phyloP scores from a whole-genome alignment of 345 rosid species.

The Linum trigynum region DNA sequence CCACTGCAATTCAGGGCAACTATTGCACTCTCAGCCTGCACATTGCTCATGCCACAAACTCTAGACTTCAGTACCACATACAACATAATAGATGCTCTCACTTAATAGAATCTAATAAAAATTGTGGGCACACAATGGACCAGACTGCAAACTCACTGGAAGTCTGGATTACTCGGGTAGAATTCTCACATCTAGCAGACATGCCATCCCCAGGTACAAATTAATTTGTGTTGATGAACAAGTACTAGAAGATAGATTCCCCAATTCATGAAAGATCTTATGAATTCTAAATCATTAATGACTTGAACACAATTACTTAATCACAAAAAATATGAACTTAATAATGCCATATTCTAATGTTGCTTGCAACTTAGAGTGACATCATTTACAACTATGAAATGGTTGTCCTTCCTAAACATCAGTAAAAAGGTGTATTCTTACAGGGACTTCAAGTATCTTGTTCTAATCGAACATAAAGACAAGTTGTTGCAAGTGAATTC shows the following conservation, averaged over 20 bases:
- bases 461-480: not conserved
- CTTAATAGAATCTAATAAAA: too few species aligned
- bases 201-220: too few species aligned
- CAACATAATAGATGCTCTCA: too few species aligned
- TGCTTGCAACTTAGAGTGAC: not conserved
- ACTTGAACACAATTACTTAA: not conserved
- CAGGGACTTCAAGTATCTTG: too few species aligned
- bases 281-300: not conserved
- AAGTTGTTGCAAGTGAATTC: not conserved
- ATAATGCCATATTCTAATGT: not conserved
- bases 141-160: too few species aligned
- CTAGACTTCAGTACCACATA: too few species aligned
- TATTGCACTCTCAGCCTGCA: constrained; percentile 94
- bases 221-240: too few species aligned
- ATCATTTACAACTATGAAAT: not conserved
- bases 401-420: not conserved
- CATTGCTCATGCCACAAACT: too few species aligned
- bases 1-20: constrained; percentile 96
- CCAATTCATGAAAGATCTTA: not conserved
- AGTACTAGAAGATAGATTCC: too few species aligned
- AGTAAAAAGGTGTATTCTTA: not conserved
- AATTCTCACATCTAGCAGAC: too few species aligned
- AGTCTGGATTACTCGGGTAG: too few species aligned
- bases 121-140: too few species aligned
- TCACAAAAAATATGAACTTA: not conserved